Evolutionary conservation across 176 grass and related monocot species (phyloP), one percentile per base, ranked within the genome.

Genomic region (Oryza glaberrima): DNA sequence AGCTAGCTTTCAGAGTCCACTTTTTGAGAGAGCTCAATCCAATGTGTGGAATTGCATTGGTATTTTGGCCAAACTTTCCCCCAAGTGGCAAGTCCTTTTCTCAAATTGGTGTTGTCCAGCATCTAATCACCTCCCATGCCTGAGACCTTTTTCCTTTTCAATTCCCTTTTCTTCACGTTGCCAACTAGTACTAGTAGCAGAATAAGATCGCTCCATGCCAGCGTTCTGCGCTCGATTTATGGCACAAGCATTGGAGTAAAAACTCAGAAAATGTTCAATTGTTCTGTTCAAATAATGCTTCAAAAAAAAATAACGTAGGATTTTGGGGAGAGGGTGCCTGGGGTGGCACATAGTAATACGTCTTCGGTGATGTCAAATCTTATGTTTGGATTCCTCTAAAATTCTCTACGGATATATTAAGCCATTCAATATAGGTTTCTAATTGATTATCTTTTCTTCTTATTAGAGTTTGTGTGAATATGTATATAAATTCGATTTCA

Each of bases 31-130:
- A 30, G 30, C 30, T 30, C 2, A 30, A 30, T 30, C 30, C 30
- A 30, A 30, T 30, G 30, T 30, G 30, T 30, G 28, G 7, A 63
- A 83, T 75, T 25, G 11, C 12, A 61, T 5, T 64, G 6, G 7
- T 36, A 23, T 83, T 83, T 75, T 66, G 58, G 22, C 58, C 69
- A 73, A 46, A 41, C 2, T 70, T 72, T 73, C 17, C 69, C 35
- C 16, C 1, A 46, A 66, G 47, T 44, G 71, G 30, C 30, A 35
- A 7, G 81, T 75, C 81, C 9, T 49, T 66, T 75, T 66, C 20
- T 61, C 48, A 44, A 49, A 4, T 66, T 75, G 26, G 7, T 47
- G 56, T 65, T 67, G 41, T 23, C 72, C 14, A 51, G 72, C 46
- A 32, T 75, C 72, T 32, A 19, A 51, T 52, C 28, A 32, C 46